Percentiles rank a stretch among this genome's conserved stretches.
These are phyloP conservation scores for Cicer yamashitae DNA, from an alignment of 306 rosid species.

Conservation along the genomic window DNA sequence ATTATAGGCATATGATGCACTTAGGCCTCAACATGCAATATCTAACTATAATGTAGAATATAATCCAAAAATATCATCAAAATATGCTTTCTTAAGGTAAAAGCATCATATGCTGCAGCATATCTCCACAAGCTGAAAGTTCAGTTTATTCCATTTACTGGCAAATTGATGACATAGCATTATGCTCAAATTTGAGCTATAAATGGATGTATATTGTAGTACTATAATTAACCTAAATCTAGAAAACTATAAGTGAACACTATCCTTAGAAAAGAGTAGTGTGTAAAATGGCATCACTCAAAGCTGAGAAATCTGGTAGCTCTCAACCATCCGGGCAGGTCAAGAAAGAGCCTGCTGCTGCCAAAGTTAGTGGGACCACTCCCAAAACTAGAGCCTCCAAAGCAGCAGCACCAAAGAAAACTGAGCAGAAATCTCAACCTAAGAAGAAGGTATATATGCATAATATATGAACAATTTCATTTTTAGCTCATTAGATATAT, in stretches of 20 bases:
- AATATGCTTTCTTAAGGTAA: conserved; percentile 45
- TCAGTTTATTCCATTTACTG: conserved; percentile 54
- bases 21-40: conserved; percentile 21
- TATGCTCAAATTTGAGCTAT: conserved; percentile 52
- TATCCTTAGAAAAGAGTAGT: conserved; percentile 28
- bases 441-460: conserved; percentile 65
- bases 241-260: conserved; percentile 28
- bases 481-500: conserved; percentile 16
- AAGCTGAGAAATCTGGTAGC: conserved; percentile 50
- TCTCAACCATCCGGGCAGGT: conserved; percentile 53
- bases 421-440: conserved; percentile 57
- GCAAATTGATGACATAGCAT: conserved; percentile 39
- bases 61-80: conserved; percentile 45
- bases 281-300: conserved; percentile 66
- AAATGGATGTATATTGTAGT: conserved; percentile 47
- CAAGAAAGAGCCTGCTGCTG: conserved; percentile 58
- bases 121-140: conserved; percentile 43
- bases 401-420: conserved; percentile 63
- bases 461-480: not conserved
- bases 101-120: conserved; percentile 62
- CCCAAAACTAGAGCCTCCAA: conserved; percentile 66
- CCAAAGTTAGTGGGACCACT: conserved; percentile 51
- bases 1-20: conserved; percentile 31
- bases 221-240: conserved; percentile 42
- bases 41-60: conserved; percentile 41